A percentile compares a stretch with the other conserved stretches of the same genome.
These are phyloP conservation scores for Lactarius hengduanensis DNA, from an alignment of 768 basidiomycete genomes.

Conservation along the genomic window DNA sequence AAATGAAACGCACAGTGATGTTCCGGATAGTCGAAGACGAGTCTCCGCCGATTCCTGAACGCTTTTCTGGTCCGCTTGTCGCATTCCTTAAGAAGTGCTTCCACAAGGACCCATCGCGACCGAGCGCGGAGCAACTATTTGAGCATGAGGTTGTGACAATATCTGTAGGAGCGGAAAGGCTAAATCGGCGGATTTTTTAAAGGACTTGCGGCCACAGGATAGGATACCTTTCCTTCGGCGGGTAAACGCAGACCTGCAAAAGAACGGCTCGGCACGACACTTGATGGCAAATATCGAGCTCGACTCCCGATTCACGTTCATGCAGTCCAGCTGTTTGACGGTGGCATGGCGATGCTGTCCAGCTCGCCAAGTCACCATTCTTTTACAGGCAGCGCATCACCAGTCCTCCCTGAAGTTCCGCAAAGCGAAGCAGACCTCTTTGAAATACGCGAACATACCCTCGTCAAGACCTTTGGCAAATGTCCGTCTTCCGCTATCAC, in stretches of 20 bases:
- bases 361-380: conserved; percentile 26
- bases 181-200: conserved; percentile 8
- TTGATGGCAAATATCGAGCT: conserved; percentile 43
- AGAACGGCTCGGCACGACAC: conserved; percentile 61
- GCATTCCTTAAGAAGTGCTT: conserved; percentile 90
- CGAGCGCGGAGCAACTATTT: conserved; percentile 79
- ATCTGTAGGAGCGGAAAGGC: background rate
- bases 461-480: conserved; percentile 92
- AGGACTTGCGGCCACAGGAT: conserved; percentile 89
- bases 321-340: conserved; percentile 1
- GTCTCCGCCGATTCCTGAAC: conserved; percentile 82
- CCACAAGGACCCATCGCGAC: conserved; percentile 83
- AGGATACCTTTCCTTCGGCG: conserved; percentile 94
- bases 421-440: conserved; percentile 41
- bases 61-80: conserved; percentile 67
- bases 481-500: conserved; percentile 50
- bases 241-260: conserved; percentile 82
- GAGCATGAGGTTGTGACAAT: conserved; percentile 43
- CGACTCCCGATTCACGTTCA: conserved; percentile 35
- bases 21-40: conserved; percentile 96
- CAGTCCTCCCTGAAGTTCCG: conserved; percentile 29
- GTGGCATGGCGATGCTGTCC: conserved; percentile 21
- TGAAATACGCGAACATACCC: conserved; percentile 70
- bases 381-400: conserved; percentile 6
- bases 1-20: conserved; percentile 61